Percentiles rank a stretch among this genome's conserved stretches.
Conservation (phyloP, 1,284 basidiomycete genomes). For the Ustilago hordei region DNA sequence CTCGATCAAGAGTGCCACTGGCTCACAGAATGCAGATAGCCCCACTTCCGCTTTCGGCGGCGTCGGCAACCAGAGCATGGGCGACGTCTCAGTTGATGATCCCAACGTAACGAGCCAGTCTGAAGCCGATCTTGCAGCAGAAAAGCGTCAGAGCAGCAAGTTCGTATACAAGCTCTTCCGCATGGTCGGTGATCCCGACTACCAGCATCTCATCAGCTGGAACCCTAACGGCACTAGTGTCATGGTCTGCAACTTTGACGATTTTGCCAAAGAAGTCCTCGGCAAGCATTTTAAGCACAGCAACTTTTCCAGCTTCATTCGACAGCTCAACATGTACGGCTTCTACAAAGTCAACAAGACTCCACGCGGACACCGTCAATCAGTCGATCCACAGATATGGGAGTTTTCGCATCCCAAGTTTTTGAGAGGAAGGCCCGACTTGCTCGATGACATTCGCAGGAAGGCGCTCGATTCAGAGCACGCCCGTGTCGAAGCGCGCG, state of each 20-base stretch:
- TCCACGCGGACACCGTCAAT: constrained; percentile 80
- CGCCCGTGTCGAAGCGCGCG: constrained; percentile 57
- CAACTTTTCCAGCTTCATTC: constrained; percentile 88
- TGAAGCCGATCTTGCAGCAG: constrained; percentile 48
- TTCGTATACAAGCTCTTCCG: constrained; percentile 64
- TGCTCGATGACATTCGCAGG: constrained; percentile 85
- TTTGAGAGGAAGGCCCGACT: constrained; percentile 80
- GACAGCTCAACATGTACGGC: constrained; percentile 83
- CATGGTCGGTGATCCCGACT: constrained; percentile 63
- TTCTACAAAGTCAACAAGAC: constrained; percentile 74
- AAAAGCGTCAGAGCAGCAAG: constrained; percentile 55
- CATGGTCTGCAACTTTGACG: constrained; percentile 66
- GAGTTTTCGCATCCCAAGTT: constrained; percentile 90
- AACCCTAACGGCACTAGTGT: constrained; percentile 59
- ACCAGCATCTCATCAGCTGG: constrained; percentile 63
- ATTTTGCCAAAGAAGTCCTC: constrained; percentile 68
- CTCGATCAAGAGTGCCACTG: constrained; percentile 44
- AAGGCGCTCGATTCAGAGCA: constrained; percentile 74
- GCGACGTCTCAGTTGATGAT: constrained; percentile 43
- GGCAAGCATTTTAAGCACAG: constrained; percentile 70
- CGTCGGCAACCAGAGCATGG: constrained; percentile 31
- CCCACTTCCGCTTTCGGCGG: constrained; percentile 32
- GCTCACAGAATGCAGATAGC: constrained; percentile 43
- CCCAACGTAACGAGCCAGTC: constrained; percentile 40
- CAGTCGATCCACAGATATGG: constrained; percentile 84